phyloP scores from a whole-genome alignment of 768 basidiomycete genomes.

The Hericium alpestre region DNA sequence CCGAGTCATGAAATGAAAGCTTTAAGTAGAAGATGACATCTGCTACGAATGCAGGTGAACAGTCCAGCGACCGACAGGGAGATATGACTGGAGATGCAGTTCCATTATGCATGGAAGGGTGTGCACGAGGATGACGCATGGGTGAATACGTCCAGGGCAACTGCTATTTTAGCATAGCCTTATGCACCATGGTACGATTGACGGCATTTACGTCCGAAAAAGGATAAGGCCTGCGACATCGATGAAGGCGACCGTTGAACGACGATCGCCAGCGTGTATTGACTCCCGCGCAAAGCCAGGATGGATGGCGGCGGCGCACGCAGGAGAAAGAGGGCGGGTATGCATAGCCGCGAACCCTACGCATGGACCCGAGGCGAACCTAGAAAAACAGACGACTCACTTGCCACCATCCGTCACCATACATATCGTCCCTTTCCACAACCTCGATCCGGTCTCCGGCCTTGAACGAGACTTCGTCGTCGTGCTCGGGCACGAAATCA shows the following conservation, averaged over 20 bases:
- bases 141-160: neutral
- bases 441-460: constrained; percentile 85
- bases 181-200: too few relatives aligned
- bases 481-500: constrained; percentile 84
- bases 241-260: too few relatives aligned
- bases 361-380: neutral
- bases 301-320: neutral
- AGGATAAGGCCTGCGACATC: too few relatives aligned
- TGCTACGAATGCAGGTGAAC: neutral
- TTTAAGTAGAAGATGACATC: neutral
- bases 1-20: neutral
- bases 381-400: constrained; percentile 25
- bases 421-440: constrained; percentile 86
- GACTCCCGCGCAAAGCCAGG: too few relatives aligned
- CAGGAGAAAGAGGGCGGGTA: neutral
- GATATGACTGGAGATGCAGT: neutral
- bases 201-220: too few relatives aligned
- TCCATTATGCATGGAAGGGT: neutral
- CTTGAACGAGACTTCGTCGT: constrained; percentile 81
- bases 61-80: neutral
- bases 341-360: neutral
- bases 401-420: constrained; percentile 95
- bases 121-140: neutral
- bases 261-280: too few relatives aligned
- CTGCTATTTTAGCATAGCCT: too few relatives aligned